Conservation (phyloP, 164 flowering plant species). For the Saururus chinensis region DNA sequence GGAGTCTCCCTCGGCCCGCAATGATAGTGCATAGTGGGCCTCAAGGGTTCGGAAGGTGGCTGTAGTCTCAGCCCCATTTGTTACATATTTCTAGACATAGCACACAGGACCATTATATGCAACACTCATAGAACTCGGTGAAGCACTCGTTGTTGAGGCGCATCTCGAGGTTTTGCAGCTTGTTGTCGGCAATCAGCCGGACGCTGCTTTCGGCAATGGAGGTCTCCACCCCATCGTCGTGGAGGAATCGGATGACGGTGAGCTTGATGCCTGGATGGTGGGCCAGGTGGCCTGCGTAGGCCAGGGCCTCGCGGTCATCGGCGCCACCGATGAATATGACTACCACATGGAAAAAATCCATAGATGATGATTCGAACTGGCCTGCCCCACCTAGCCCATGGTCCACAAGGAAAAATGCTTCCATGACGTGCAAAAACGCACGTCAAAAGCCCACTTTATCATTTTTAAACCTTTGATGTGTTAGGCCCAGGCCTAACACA, state of each 20-base stretch:
- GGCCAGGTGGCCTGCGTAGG: constrained; percentile 47
- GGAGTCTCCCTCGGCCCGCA: constrained; percentile 53
- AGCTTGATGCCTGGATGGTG: constrained; percentile 58
- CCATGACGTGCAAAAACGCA: no score
- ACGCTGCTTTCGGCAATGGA: constrained; percentile 5
- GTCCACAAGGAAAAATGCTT: no score
- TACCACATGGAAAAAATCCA: constrained; percentile 22
- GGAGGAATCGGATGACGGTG: constrained; percentile 52
- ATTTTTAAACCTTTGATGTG: no score
- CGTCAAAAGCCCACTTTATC: no score
- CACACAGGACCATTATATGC: constrained; percentile 38
- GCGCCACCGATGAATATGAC: constrained; percentile 72
- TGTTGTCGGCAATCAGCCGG: constrained; percentile 20
- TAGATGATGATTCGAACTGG: constrained; percentile 19
- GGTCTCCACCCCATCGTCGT: constrained; percentile 8
- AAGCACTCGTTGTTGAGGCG: constrained; percentile 54
- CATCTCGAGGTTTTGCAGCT: constrained; percentile 24
- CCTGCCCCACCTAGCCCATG: constrained; percentile 38
- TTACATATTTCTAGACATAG: constrained; percentile 54
- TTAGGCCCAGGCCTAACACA: no score
- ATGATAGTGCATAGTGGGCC: constrained; percentile 38
- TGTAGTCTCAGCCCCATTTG: constrained; percentile 45
- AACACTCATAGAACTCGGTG: constrained; percentile 48
- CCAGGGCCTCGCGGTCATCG: constrained; percentile 72
- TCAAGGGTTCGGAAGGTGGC: constrained; percentile 34